Conservation (phyloP, 2,329 filamentous ascomycete species). For the Colletotrichum sp. region DNA sequence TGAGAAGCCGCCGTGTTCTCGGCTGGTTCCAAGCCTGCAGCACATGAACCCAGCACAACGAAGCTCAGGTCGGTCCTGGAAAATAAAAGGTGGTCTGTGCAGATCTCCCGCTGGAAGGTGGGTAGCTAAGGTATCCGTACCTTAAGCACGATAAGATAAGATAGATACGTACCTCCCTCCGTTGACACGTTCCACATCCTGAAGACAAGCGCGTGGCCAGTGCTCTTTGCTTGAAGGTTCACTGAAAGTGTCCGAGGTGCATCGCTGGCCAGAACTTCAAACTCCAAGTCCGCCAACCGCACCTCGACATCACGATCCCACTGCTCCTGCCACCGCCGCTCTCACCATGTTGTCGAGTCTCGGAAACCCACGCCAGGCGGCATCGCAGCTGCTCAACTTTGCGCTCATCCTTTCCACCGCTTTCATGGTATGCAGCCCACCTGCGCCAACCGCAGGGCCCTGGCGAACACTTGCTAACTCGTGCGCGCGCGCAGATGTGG, state of each 20-base stretch:
- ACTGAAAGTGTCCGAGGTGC: not conserved
- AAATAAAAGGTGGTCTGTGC: not conserved
- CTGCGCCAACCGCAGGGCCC: not conserved
- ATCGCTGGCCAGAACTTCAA: slow-evolving; percentile 18
- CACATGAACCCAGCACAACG: no score
- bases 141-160: slow-evolving; percentile 10
- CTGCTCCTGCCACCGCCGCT: not conserved
- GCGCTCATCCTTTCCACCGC: slow-evolving; percentile 87
- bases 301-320: not conserved
- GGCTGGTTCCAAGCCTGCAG: not conserved
- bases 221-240: not conserved
- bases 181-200: slow-evolving; percentile 13
- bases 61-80: not conserved
- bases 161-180: not conserved
- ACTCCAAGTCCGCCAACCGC: not conserved
- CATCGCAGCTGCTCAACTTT: slow-evolving; percentile 87
- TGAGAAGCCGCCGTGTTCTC: not conserved
- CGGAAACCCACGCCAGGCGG: slow-evolving; percentile 78
- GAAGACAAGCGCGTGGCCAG: slow-evolving; percentile 9
- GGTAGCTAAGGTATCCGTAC: not conserved
- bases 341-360: slow-evolving; percentile 70
- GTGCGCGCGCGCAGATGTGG: slow-evolving; percentile 65
- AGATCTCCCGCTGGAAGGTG: not conserved
- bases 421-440: slow-evolving; percentile 71
- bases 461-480: not conserved